Evolutionary conservation across 1,284 basidiomycete species (phyloP), one percentile per base, ranked within the genome.

Genomic region (Heliocybe sulcata): DNA sequence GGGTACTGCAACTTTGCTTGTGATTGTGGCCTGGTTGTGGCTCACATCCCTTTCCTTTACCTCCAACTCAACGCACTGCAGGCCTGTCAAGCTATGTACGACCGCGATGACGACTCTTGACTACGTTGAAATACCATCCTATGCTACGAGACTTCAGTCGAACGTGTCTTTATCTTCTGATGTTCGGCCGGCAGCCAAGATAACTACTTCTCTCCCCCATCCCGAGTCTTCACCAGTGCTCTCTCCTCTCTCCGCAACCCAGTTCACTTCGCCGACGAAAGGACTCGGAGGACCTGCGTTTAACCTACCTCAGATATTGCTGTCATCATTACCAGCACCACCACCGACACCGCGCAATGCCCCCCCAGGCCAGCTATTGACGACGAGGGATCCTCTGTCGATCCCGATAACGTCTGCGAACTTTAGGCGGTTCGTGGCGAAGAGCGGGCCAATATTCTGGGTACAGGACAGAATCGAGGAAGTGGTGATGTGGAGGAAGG

Each of bases 391-490:
- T 59, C 80, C 87, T 0, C 74, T 91, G 2, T 87, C 86, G 0
- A 73, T 91, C 3, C 85, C 81, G 0, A 85, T 82, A 31, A 86
- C 82, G 57, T 83, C 86, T 0, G 76, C 74, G 54, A 90, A 90
- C 62, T 91, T 90, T 64, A 79, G 82, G 57, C 73, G 86, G 8
- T 91, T 91, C 57, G 77, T 90, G 1, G 74, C 80, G 6, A 81
- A 76, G 58, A 72, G 80, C 2, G 85, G 86, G 0, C 82, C 85
- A 0, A 69, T 89, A 4, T 90, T 90, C 61, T 91, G 88, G 88
- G 59, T 91, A 12, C 86, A 88, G 67, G 89, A 91, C 62, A 71
- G 88, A 1, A 61, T 85, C 19, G 88, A 91, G 63, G 88, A 91
- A 67, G 75, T 89, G 16, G 54, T 91, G 1, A 69, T 85, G 57